A percentile compares a stretch with the other conserved stretches of the same genome.
Evolutionary conservation across 305 asterid genomes (phyloP).

Genomic region (Euphrasia arctica): DNA sequence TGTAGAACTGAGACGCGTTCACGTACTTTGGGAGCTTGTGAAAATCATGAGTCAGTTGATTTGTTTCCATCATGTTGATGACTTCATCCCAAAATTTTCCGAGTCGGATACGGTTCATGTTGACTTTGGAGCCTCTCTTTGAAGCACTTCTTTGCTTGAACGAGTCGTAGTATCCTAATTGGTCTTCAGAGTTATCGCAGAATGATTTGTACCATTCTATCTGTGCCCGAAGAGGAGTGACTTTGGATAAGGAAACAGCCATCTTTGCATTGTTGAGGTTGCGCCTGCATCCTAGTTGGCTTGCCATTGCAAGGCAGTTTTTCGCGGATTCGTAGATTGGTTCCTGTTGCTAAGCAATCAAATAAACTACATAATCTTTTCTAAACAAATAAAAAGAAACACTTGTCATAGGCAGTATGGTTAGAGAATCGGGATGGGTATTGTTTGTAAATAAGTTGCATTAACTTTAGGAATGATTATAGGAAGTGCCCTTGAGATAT

Average conservation of each 20-base stretch:
- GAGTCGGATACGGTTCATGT: slow-evolving; percentile 51
- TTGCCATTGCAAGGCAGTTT: slow-evolving; percentile 55
- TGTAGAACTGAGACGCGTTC: slow-evolving; percentile 64
- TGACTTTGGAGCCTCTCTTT: slow-evolving; percentile 48
- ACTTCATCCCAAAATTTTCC: slow-evolving; percentile 67
- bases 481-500: not conserved
- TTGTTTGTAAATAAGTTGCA: not conserved
- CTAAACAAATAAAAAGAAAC: no score
- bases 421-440: not conserved
- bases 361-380: slow-evolving; percentile 12
- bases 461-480: not conserved
- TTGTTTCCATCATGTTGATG: slow-evolving; percentile 57
- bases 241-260: slow-evolving; percentile 52
- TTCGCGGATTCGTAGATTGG: slow-evolving; percentile 43
- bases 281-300: slow-evolving; percentile 59
- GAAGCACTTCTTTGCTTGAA: slow-evolving; percentile 73
- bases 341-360: slow-evolving; percentile 39
- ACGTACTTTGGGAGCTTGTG: slow-evolving; percentile 66
- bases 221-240: slow-evolving; percentile 68
- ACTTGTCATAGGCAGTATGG: no score
- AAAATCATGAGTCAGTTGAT: slow-evolving; percentile 75
- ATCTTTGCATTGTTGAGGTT: slow-evolving; percentile 70
- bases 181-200: slow-evolving; percentile 64
- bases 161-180: slow-evolving; percentile 77
- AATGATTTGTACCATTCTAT: slow-evolving; percentile 73